Percentiles rank a stretch among this genome's conserved stretches.
Conservation (phyloP, 164 flowering plant genomes). For the Kalanchoe fedtschenkoi region DNA sequence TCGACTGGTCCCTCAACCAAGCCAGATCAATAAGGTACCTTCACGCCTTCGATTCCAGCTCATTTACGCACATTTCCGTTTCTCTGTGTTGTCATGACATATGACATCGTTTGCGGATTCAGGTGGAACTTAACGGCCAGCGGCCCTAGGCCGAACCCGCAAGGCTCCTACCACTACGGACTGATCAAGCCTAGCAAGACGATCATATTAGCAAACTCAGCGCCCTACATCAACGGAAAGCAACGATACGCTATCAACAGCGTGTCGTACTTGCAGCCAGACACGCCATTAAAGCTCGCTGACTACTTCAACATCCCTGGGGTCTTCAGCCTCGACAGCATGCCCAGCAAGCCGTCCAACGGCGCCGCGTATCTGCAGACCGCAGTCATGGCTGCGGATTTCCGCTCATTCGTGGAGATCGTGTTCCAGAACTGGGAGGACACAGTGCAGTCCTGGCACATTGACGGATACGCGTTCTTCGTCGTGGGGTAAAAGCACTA, state of each 20-base stretch:
- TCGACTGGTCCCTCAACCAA: slow-evolving; percentile 70
- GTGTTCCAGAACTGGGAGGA: slow-evolving; percentile 68
- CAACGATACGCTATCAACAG: slow-evolving; percentile 61
- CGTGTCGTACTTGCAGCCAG: slow-evolving; percentile 42
- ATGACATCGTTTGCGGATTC: background rate
- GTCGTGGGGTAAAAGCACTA: slow-evolving; percentile 48
- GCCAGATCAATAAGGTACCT: slow-evolving; percentile 71
- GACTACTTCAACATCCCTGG: slow-evolving; percentile 63
- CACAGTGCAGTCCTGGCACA: slow-evolving; percentile 61
- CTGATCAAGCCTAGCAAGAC: slow-evolving; percentile 38
- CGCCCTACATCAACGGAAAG: slow-evolving; percentile 50
- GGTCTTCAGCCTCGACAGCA: slow-evolving; percentile 42
- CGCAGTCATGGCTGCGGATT: slow-evolving; percentile 47
- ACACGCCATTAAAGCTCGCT: slow-evolving; percentile 60
- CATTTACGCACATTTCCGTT: background rate
- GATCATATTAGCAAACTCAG: slow-evolving; percentile 49
- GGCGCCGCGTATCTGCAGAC: slow-evolving; percentile 42
- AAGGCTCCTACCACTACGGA: slow-evolving; percentile 74
- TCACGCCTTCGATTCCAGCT: background rate
- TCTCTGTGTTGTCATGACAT: background rate
- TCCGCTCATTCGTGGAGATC: slow-evolving; percentile 43
- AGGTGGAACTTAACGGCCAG: slow-evolving; percentile 64
- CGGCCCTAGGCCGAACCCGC: slow-evolving; percentile 72
- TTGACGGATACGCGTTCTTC: slow-evolving; percentile 61
- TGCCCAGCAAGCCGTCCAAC: slow-evolving; percentile 33